phyloP scores from a whole-genome alignment of 305 asterid species.

The Andrographis paniculata region DNA sequence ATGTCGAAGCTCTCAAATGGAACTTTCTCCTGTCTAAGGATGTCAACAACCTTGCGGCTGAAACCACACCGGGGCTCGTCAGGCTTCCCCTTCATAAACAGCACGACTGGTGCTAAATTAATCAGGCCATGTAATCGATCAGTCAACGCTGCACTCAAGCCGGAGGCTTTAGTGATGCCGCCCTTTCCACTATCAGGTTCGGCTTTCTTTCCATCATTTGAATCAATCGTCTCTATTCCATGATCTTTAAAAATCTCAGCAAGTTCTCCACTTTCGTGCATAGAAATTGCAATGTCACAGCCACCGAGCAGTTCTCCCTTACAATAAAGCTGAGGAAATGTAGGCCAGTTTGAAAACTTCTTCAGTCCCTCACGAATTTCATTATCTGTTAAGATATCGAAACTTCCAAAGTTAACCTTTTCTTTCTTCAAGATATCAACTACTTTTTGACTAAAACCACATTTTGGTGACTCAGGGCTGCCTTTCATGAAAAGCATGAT shows the following conservation, averaged over 20 bases:
- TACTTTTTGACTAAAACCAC: constrained; percentile 90
- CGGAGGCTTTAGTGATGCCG: constrained; percentile 47
- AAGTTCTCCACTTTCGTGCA: constrained; percentile 90
- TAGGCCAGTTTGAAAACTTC: constrained; percentile 92
- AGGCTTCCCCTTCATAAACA: constrained; percentile 89
- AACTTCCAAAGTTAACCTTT: constrained; percentile 72
- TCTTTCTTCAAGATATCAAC: constrained; percentile 81
- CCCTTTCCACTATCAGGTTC: constrained; percentile 44
- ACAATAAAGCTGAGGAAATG: constrained; percentile 88
- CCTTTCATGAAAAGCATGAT: constrained; percentile 96
- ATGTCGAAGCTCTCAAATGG: constrained; percentile 73
- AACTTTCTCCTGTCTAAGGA: constrained; percentile 66
- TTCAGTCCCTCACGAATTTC: constrained; percentile 89
- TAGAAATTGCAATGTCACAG: constrained; percentile 67
- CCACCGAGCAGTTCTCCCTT: constrained; percentile 97
- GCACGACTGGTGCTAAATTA: constrained; percentile 55
- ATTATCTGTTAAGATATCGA: constrained; percentile 62
- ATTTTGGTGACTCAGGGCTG: constrained; percentile 69
- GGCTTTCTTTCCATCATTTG: constrained; percentile 24
- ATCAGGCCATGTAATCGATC: constrained; percentile 53
- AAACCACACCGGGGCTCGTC: constrained; percentile 87
- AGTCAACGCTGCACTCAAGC: constrained; percentile 46
- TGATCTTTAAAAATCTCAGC: constrained; percentile 58
- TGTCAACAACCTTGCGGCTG: constrained; percentile 88
- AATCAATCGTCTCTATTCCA: constrained; percentile 33